These are phyloP conservation scores for Calcarisporium arbuscula DNA, from an alignment of 2,329 filamentous ascomycete genomes.

Conservation along the genomic window DNA sequence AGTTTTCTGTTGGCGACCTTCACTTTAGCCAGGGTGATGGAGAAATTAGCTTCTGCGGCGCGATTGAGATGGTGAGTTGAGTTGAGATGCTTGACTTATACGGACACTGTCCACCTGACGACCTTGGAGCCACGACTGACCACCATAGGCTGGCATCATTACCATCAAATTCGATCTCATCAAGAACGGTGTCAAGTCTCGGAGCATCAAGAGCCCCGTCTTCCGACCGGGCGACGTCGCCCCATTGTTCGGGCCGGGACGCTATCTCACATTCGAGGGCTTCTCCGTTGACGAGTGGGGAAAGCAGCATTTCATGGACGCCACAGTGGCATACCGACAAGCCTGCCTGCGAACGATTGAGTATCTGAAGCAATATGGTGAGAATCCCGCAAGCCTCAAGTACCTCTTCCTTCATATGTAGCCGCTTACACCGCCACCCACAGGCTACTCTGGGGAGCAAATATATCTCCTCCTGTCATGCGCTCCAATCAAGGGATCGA, in stretches of 20 bases:
- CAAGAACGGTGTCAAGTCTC: slow-evolving; percentile 68
- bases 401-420: background rate
- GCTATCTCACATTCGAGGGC: slow-evolving; percentile 52
- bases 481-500: slow-evolving; percentile 79
- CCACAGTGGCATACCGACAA: slow-evolving; percentile 80
- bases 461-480: slow-evolving; percentile 80
- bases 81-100: background rate
- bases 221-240: slow-evolving; percentile 84
- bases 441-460: slow-evolving; percentile 67
- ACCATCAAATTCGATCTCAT: slow-evolving; percentile 86
- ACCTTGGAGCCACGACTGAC: no score
- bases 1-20: slow-evolving; percentile 84
- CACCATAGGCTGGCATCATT: slow-evolving; percentile 61
- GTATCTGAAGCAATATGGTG: slow-evolving; percentile 28
- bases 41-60: slow-evolving; percentile 82
- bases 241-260: slow-evolving; percentile 76
- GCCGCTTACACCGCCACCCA: background rate
- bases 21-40: slow-evolving; percentile 82
- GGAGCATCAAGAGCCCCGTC: slow-evolving; percentile 76
- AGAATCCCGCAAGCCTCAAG: no score
- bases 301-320: slow-evolving; percentile 84
- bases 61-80: slow-evolving; percentile 71
- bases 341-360: slow-evolving; percentile 54
- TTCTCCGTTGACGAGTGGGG: slow-evolving; percentile 85
- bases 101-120: no score